These are phyloP conservation scores for Coix lacrymajobi DNA, from an alignment of 176 grass and related monocot species.

Conservation along the genomic window DNA sequence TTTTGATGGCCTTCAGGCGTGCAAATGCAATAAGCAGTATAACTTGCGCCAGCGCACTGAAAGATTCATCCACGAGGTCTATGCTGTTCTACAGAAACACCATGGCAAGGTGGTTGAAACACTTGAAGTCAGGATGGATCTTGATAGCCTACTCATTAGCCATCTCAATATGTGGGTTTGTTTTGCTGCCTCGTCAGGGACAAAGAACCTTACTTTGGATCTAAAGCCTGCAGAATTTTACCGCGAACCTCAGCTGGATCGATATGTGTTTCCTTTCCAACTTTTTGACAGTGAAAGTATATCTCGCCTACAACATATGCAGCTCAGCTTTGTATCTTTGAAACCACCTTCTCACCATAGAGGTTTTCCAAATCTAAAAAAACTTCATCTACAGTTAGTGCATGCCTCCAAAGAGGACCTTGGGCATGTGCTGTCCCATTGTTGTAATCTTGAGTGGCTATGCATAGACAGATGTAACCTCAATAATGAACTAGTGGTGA, in stretches of 20 bases:
- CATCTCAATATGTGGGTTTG: background rate
- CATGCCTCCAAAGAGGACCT: background rate
- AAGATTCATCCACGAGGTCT: background rate
- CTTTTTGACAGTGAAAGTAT: background rate
- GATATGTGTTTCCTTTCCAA: background rate
- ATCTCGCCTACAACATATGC: background rate
- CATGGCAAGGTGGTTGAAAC: background rate
- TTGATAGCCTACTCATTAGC: background rate
- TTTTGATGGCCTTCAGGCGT: background rate
- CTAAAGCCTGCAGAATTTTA: background rate
- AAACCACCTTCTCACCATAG: background rate
- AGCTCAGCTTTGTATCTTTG: background rate
- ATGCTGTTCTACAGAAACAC: background rate
- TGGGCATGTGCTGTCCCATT: background rate
- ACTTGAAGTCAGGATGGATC: background rate
- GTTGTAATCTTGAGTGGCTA: background rate
- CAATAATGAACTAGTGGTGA: background rate
- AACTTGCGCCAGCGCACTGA: background rate
- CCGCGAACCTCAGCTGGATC: background rate
- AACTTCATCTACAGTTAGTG: background rate
- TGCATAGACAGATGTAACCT: background rate
- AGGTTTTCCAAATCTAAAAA: conserved; percentile 1
- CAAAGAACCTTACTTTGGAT: background rate
- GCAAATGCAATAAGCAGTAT: background rate
- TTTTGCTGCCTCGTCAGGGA: background rate